Evolutionary conservation across 208 protist genomes (phyloP).

Genomic region (Leishmania gerbilli): DNA sequence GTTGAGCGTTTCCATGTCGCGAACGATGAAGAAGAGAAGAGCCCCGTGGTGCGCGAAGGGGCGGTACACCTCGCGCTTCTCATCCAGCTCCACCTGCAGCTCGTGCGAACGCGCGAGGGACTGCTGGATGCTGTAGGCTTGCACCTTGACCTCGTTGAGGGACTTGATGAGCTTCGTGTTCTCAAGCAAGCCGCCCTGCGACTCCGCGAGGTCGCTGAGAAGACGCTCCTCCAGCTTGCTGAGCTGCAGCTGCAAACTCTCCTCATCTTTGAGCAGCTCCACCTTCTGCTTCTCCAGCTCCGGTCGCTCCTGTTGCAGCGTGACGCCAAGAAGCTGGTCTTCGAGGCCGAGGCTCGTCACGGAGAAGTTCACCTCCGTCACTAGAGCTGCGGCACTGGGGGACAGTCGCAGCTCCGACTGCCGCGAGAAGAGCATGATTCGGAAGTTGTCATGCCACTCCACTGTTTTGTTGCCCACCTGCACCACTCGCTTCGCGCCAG

Average conservation of each 20-base stretch:
- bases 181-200: constrained; percentile 95
- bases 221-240: constrained; percentile 93
- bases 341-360: constrained; percentile 96
- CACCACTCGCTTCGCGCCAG: constrained; percentile 91
- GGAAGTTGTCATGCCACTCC: constrained; percentile 97
- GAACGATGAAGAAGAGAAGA: constrained; percentile 94
- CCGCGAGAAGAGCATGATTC: constrained; percentile 94
- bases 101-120: constrained; percentile 83
- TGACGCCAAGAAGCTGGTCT: constrained; percentile 95
- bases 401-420: constrained; percentile 88
- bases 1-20: constrained; percentile 91
- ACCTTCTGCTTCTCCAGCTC: constrained; percentile 95
- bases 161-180: constrained; percentile 93
- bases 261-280: constrained; percentile 95
- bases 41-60: constrained; percentile 88
- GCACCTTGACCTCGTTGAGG: constrained; percentile 95
- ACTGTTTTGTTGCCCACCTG: constrained; percentile 96
- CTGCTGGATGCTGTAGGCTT: constrained; percentile 82
- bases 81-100: constrained; percentile 93
- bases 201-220: constrained; percentile 92
- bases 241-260: constrained; percentile 95
- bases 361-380: constrained; percentile 97
- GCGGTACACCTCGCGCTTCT: constrained; percentile 94
- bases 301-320: constrained; percentile 96
- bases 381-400: constrained; percentile 86